Base-by-base conservation (phyloP, 306 rosid species). In the Biancaea sappan region DNA sequence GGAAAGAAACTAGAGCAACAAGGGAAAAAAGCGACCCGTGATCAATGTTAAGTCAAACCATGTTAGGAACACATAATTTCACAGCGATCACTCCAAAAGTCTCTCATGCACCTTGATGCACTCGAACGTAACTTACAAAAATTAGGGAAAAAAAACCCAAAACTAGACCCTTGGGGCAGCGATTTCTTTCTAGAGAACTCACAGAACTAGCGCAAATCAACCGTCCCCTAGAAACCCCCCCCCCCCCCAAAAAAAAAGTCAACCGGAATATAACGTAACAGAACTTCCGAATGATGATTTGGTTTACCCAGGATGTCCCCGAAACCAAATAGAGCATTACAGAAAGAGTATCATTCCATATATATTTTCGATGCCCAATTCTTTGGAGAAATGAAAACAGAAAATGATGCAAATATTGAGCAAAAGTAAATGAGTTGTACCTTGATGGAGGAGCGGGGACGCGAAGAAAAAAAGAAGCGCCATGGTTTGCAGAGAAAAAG, bases 401-500 rank as follows among this genome's bases (percentile, higher is more conserved):
- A 38, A 25, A 43, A 65, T 65, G 71, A 65, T 24, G 18, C 19
- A 34, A 14, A 18, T 38, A 29, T 40, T 44, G 28, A 29, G 37
- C 3, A 56, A 2, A 26, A 31, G 22, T 13, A 18, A 63, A 43
- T 40, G 34, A 19, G 0, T 5, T 7, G 34, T 54, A 88, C 98
- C 97, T 88, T 85, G 84, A 79, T 56, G 44, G 87, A 11, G 34
- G 89, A 40, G 71, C 83, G 84, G 75, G 80, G 84, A 16, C 80
- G 92, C 21, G 81, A 69, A 75, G 82, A 63, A 74, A 75, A 81
- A 54, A 91, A 85, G 85, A 94, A 87, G 35, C 98, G 99, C 98
- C 99, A 95, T 85, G 98, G 99, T 84, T 88, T 92, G 77, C 88
- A 95, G 93, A 80, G 87, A 66, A 92, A 28, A 75, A 95, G 41